A percentile compares a stretch with the other conserved stretches of the same genome.
phyloP scores from a whole-genome alignment of 148 eudicot genomes.

The Rhododendron ovatum region DNA sequence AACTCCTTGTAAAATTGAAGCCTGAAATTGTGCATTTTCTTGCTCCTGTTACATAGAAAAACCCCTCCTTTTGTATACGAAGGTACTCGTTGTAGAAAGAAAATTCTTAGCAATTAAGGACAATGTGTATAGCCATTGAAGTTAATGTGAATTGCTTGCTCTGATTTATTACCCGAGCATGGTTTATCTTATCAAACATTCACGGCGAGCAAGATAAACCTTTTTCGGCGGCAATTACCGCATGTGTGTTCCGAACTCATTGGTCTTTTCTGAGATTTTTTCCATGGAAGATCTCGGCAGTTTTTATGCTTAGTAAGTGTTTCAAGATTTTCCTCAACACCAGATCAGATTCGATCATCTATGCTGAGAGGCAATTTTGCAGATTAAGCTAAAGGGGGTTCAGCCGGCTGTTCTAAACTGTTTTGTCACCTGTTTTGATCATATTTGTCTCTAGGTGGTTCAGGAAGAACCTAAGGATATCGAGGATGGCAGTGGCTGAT shows the following conservation, averaged over 20 bases:
- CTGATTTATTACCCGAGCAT: not conserved
- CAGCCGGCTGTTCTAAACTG: not conserved
- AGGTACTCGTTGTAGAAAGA: not conserved
- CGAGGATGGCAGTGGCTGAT: conserved; percentile 1
- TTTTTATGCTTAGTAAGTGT: not conserved
- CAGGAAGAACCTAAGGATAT: conserved; percentile 5
- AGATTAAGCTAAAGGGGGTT: not conserved
- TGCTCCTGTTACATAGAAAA: not conserved
- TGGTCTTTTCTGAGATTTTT: not conserved
- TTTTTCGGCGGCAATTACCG: not conserved
- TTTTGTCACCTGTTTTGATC: not conserved
- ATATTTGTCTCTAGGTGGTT: conserved; percentile 13
- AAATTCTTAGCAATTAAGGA: not conserved
- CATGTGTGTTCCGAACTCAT: not conserved
- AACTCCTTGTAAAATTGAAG: not conserved
- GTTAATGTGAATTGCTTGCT: not conserved
- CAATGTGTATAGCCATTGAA: not conserved
- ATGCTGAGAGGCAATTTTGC: not conserved
- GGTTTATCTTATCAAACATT: not conserved
- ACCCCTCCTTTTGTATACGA: not conserved
- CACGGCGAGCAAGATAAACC: not conserved
- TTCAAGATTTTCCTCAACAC: not conserved
- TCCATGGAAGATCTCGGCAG: not conserved
- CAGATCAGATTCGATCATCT: not conserved
- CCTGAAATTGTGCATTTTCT: not conserved